Base-by-base conservation (phyloP, 1,284 basidiomycete genomes). In the Waitea zeae region DNA sequence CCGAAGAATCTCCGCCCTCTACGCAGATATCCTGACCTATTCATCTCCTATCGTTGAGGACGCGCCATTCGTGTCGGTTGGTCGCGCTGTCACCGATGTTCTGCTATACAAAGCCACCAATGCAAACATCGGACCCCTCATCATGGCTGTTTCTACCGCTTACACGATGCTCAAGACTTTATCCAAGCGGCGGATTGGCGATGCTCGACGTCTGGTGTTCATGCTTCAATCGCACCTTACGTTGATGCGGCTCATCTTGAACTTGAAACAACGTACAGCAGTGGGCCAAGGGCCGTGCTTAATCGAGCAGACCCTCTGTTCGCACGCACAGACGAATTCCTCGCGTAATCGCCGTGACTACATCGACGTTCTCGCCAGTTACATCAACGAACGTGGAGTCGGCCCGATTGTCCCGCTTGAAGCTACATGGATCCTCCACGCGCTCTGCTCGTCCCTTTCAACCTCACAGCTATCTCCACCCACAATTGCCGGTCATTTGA, bases 291-390 rank as follows among this genome's bases (percentile, higher is more conserved):
- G 64, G 33, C 58, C 68, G 1, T 81, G 66, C 32, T 55, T 87
- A 4, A 58, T 88, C 9, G 83, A 88, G 46, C 81, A 84, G 49
- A 62, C 64, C 1, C 54, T 86, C 1, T 82, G 79, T 40, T 63
- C 70, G 1, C 52, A 57, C 4, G 53, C 59, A 1, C 60, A 68
- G 5, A 58, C 62, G n/a, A 64, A 69, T 19, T 52, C 56, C 17
- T 52, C 46, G 17, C 56, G 61, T 15, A 52, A 57, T 1, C 67
- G 67, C 38, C 56, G 64, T 4, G 73, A 81, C 45, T 75, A 80
- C 0, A 65, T 86, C 33, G 81, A 86, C 40, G 67, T 75, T 2
- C 53, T 86, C 17, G 70, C 75, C 1, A 53, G 56, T 12, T 76
- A 76, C 41, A 67, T 78, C 22, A 72, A 66, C 46, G 64, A 71